Evolutionary conservation across 768 basidiomycete genomes (phyloP), one percentile per base, ranked within the genome.

Genomic region (Boletales sp.): DNA sequence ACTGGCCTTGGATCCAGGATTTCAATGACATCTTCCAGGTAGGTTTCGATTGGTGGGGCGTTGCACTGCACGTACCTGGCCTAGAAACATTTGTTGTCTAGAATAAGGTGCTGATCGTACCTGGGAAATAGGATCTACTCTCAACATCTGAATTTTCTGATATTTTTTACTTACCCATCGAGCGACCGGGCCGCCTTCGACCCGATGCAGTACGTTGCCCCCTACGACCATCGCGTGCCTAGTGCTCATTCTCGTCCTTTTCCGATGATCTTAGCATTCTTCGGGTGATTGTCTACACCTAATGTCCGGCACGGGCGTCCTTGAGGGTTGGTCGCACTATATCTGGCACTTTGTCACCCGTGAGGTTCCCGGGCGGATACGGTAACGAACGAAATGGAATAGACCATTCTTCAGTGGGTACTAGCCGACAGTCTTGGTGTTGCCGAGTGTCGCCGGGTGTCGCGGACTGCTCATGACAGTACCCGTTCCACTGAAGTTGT

Each of bases 1-100:
- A 87, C 59, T 86, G 85, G 85, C 76, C 71, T 0, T 74, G 76
- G 66, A 84, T 87, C 42, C 61, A 69, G 62, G 72, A 74, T 50
- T 81, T 78, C 51, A 86, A 87, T 51, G 59, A 65, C n/a, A 63
- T 76, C 13, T 84, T 86, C 57, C 68, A 82, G 76, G 83, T 84
- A 35, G 28, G 6, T 15, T n/a, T 4, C n/a, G 5, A 5, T 12
- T 30, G 5, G 4, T 18, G 17, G 2, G 13, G 18, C 25, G 25
- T 28, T 28, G 25, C 4, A 28, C 25, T 6, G 25, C 25, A 28
- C 25, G 25, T 28, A 28, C 25, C 7, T 7, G 3, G 7, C 25
- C 25, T 28, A 7, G 25, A 28, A 7, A 28, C 25, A 5, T 28
- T 6, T 28, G 6, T 28, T 1, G 7, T 28, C 9, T 21, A 7